phyloP scores from a whole-genome alignment of 306 rosid genomes.

The Lablab purpureus region DNA sequence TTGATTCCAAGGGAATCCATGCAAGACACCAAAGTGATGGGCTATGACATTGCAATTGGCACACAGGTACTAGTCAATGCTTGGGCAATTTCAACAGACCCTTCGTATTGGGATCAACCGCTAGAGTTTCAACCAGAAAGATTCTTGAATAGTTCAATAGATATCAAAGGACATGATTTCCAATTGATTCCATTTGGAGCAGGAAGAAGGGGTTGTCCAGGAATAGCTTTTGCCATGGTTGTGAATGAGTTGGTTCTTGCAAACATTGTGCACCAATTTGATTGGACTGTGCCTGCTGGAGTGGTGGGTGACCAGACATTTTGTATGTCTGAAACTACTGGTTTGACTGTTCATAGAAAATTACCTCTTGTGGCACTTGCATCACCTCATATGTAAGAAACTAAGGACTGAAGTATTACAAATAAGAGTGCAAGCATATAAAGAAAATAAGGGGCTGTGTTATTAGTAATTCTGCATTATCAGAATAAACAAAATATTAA shows the following conservation, averaged over 20 bases:
- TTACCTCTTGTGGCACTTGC: constrained; percentile 27
- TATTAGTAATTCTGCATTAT: background rate
- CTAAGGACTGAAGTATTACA: background rate
- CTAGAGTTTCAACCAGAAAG: constrained; percentile 15
- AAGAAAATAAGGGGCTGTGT: background rate
- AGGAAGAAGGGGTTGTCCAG: constrained; percentile 8
- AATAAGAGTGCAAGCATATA: background rate
- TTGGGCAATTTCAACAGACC: constrained; percentile 35
- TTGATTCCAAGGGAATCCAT: constrained; percentile 38
- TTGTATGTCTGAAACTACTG: constrained; percentile 26
- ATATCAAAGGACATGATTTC: constrained; percentile 15
- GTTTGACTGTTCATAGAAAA: constrained; percentile 14
- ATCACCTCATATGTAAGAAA: background rate
- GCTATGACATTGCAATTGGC: constrained; percentile 29
- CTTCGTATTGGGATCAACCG: background rate
- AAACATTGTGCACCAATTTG: constrained; percentile 27
- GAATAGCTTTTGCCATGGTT: constrained; percentile 16
- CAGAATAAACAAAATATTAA: background rate
- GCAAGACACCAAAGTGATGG: constrained; percentile 21
- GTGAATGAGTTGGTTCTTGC: constrained; percentile 21
- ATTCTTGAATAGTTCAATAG: background rate
- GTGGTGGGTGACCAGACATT: background rate
- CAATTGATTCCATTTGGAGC: constrained; percentile 1
- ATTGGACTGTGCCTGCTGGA: constrained; percentile 38
- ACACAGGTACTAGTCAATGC: constrained; percentile 36